Percentiles rank a stretch among this genome's conserved stretches.
phyloP scores from a whole-genome alignment of 2,329 filamentous ascomycete genomes.

The Byssothecium circinans region DNA sequence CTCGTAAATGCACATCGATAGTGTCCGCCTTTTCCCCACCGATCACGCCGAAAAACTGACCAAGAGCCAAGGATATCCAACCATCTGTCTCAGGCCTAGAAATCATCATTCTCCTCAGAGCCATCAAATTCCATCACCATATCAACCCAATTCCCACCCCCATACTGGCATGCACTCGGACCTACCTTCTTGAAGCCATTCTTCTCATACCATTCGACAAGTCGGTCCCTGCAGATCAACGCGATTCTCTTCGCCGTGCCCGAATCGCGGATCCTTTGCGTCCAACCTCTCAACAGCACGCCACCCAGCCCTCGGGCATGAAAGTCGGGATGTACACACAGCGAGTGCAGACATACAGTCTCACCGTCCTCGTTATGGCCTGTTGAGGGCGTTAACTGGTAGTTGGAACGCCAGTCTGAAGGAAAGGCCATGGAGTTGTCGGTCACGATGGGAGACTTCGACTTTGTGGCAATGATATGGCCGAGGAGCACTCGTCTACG shows the following conservation, averaged over 20 bases:
- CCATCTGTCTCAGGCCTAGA: too few species aligned
- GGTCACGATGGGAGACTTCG: constrained; percentile 63
- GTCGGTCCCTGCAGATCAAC: constrained; percentile 73
- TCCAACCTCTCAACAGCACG: constrained; percentile 73
- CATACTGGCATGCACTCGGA: constrained; percentile 69
- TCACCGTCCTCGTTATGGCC: constrained; percentile 74
- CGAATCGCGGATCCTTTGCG: constrained; percentile 72
- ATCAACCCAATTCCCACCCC: constrained; percentile 79
- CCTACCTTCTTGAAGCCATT: constrained; percentile 72
- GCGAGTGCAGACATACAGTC: constrained; percentile 79
- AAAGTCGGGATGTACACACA: constrained; percentile 75
- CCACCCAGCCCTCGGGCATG: constrained; percentile 74
- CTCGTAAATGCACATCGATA: not conserved
- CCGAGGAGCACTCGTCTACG: constrained; percentile 69
- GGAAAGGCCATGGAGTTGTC: constrained; percentile 78
- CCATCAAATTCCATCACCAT: constrained; percentile 60
- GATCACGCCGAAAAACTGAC: too few species aligned
- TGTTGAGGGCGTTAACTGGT: constrained; percentile 40
- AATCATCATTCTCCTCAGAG: not conserved
- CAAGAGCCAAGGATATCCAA: too few species aligned
- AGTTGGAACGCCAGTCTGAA: constrained; percentile 61
- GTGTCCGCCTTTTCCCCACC: not conserved
- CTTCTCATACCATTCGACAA: constrained; percentile 74
- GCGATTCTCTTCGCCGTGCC: constrained; percentile 72
- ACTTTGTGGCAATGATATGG: constrained; percentile 76